Evolutionary conservation across 2,329 filamentous ascomycete species (phyloP), one percentile per base, ranked within the genome.

Genomic region (Myriosclerotinia duriaeana): DNA sequence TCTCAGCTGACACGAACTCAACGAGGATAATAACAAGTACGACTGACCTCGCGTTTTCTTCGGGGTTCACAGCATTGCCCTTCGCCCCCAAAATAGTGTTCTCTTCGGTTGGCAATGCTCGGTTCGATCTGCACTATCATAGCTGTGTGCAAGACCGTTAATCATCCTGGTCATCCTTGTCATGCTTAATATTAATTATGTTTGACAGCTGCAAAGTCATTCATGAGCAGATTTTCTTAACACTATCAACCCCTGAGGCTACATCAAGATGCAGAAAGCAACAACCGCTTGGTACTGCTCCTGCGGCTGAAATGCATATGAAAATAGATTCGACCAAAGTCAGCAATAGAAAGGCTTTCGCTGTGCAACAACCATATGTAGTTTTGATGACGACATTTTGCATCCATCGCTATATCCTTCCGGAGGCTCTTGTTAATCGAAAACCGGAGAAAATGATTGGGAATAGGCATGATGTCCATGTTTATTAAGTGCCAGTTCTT

Each of bases 301-400:
- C 8, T 50, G 58, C 46, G 34, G 58, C 44, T 50, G 44, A 61
- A 26, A 61, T 50, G 46, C 44, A 52, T 50, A 17, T 40, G 14
- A 15, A 40, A 50, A 40, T 50, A 50, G 44, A 61, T 26, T 38
- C 42, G 20, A 26, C 14, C 12, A 38, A 61, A 61, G 12, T 61
- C 44, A 50, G 17, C 14, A 36, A 36, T 5, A n/a, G n/a, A 44
- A 26, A 50, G 14, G n/a, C 53, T 22, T 54, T 54, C 20, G 11
- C 20, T 15, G 53, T 20, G 26, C 9, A 34, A 34, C 30, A 34
- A 34, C 30, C 30, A 26, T 38, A 26, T 26, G 30, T 26, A 20
- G 5, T 36, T 50, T 36, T 5, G 20, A 20, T 11, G 15, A 38
- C n/a, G 14, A 12, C n/a, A 30, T 48, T 36, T n/a, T 26, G n/a